phyloP scores from a whole-genome alignment of 176 grass and related monocot species.

The Ampelocalamus luodianensis region DNA sequence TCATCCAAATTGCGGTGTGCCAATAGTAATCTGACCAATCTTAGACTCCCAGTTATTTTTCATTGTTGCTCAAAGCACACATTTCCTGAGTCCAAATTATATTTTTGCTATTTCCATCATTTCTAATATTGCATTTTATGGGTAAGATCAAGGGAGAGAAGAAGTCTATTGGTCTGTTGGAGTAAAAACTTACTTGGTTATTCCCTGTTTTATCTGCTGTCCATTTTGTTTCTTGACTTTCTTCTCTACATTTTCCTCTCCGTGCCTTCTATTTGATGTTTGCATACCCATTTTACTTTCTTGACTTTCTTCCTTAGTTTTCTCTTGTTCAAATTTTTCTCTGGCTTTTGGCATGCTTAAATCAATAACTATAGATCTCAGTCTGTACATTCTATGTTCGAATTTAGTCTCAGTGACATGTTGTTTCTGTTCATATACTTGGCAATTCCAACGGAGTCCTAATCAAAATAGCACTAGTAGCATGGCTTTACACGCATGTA shows the following conservation, averaged over 20 bases:
- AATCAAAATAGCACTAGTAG: background rate
- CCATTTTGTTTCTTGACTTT: background rate
- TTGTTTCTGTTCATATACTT: background rate
- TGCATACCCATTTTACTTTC: slow-evolving; percentile 15
- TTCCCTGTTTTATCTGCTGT: background rate
- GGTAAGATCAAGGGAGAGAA: background rate
- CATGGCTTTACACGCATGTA: background rate
- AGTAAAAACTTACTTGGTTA: background rate
- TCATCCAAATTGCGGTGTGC: background rate
- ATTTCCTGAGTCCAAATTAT: background rate
- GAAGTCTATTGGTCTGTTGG: background rate
- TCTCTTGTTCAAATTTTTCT: background rate
- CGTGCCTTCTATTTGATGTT: background rate
- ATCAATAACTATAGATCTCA: background rate
- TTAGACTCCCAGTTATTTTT: background rate
- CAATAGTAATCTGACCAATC: background rate
- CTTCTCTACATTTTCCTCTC: background rate
- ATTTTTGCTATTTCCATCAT: background rate
- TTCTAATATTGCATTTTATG: background rate
- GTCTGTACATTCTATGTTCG: background rate
- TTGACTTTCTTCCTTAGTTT: background rate
- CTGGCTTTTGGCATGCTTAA: background rate
- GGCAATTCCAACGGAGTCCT: background rate
- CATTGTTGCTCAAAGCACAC: background rate
- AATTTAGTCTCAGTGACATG: background rate